Evolutionary conservation across 2,329 filamentous ascomycete genomes (phyloP), one percentile per base, ranked within the genome.

Genomic region (Beauveria scarabaeidicola): DNA sequence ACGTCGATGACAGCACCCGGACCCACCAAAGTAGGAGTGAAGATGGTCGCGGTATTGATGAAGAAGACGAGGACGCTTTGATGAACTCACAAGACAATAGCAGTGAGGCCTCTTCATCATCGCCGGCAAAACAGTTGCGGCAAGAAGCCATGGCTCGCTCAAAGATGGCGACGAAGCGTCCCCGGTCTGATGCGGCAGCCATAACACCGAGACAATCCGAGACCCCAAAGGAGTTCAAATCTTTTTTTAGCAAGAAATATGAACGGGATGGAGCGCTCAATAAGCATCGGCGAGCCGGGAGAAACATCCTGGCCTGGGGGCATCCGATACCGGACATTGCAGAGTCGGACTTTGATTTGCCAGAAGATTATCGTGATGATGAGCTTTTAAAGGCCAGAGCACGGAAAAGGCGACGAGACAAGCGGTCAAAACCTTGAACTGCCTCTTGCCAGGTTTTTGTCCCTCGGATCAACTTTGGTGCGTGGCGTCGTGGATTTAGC

Each of bases 221-320:
- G 29, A 74, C 76, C 11, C 72, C 72, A 2, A 82, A 79, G 61
- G 87, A 89, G 41, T 91, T 97, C 69, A 88, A 78, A n/a, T 96
- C 90, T 0, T 97, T 97, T 75, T 97, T 91, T 70, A 73, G 81
- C 19, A 91, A 94, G 73, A 85, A 82, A 25, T 86, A 95, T 68
- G 81, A 93, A 62, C 87, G 93, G 27, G 89, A 91, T 23, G 84
- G 86, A 7, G 91, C 92, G 10, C 73, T 96, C n/a, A 87, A 84
- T 62, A 85, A 84, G 65, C 79, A 84, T 52, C 81, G 91, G 38
- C 84, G 89, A 56, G 83, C 85, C 53, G 84, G 85, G 47, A 81
- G 90, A 53, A 89, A 82, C 55, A 79, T 86, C 17, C 78, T 88
- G 52, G 93, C 92, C 3, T 97, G 94, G 81, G 93, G 93, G 0